Evolutionary conservation across 257 asterid genomes (phyloP).

Genomic region (Petunia secreta): DNA sequence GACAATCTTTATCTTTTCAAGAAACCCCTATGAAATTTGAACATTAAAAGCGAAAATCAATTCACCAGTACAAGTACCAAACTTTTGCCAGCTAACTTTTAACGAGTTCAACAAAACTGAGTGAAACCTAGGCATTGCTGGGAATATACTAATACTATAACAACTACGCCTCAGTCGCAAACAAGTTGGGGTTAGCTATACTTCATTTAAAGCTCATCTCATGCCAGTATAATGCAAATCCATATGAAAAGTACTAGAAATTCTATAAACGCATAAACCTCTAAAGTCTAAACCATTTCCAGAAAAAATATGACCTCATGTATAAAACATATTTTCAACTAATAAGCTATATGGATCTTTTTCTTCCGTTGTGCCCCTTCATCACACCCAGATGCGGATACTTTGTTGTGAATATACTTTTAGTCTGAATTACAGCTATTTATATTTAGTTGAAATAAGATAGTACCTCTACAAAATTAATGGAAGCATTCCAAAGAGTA

Average conservation of each 20-base stretch:
- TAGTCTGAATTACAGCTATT: neutral
- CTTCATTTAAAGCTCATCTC: no score
- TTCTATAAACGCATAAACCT: no score
- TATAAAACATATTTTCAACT: no score
- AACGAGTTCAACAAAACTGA: neutral
- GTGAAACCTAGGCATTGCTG: neutral
- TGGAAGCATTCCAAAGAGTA: slow-evolving; percentile 70
- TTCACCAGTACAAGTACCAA: neutral
- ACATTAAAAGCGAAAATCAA: neutral
- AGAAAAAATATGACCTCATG: no score
- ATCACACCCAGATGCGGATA: no score
- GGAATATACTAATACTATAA: neutral
- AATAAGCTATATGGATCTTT: no score
- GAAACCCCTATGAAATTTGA: slow-evolving; percentile 51
- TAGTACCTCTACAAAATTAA: slow-evolving; percentile 74
- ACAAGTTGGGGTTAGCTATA: no score
- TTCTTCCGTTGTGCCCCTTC: no score
- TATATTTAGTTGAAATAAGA: neutral
- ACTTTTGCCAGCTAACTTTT: neutral
- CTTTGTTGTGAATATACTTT: neutral
- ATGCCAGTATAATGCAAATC: no score
- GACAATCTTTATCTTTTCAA: slow-evolving; percentile 66
- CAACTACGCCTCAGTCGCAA: no score
- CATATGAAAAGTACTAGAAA: no score
- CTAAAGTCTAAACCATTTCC: no score